Evolutionary conservation across 2,329 filamentous ascomycete genomes (phyloP).

Genomic region (Apiospora kogelbergensis): DNA sequence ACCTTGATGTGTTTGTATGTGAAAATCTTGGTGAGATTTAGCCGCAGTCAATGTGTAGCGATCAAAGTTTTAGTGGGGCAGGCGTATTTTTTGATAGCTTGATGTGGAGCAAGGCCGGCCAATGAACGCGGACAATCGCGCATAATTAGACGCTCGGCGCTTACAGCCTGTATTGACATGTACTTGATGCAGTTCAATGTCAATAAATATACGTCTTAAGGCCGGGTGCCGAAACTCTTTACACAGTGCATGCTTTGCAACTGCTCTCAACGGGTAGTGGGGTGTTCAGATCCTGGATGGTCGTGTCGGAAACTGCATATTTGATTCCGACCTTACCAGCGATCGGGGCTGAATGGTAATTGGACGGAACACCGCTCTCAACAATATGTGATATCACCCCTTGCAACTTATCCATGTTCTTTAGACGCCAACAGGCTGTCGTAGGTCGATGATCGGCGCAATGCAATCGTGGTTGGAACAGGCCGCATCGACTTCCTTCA

Average conservation of each 20-base stretch:
- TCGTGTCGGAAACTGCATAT: neutral
- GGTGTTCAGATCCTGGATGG: neutral
- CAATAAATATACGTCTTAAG: neutral
- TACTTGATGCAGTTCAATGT: neutral
- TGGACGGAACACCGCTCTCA: neutral
- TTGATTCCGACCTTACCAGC: neutral
- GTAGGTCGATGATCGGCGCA: neutral
- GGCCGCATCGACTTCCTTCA: neutral
- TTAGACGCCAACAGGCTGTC: neutral
- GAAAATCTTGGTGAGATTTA: conserved; percentile 5
- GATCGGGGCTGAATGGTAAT: neutral
- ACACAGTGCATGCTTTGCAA: neutral
- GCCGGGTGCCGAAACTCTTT: neutral
- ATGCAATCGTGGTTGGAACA: conserved; percentile 3
- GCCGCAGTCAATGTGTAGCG: neutral
- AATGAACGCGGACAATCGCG: neutral
- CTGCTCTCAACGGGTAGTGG: neutral
- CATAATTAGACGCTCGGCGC: conserved; percentile 8
- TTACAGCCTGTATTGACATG: neutral
- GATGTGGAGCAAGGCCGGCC: neutral
- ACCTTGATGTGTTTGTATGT: neutral
- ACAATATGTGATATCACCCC: neutral
- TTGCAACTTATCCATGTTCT: neutral
- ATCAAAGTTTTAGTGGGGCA: neutral
- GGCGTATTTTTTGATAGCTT: neutral